A percentile compares a stretch with the other conserved stretches of the same genome.
These are phyloP conservation scores for Tetradesmus obliquus DNA, from an alignment of 139 green algal genomes.

Conservation along the genomic window DNA sequence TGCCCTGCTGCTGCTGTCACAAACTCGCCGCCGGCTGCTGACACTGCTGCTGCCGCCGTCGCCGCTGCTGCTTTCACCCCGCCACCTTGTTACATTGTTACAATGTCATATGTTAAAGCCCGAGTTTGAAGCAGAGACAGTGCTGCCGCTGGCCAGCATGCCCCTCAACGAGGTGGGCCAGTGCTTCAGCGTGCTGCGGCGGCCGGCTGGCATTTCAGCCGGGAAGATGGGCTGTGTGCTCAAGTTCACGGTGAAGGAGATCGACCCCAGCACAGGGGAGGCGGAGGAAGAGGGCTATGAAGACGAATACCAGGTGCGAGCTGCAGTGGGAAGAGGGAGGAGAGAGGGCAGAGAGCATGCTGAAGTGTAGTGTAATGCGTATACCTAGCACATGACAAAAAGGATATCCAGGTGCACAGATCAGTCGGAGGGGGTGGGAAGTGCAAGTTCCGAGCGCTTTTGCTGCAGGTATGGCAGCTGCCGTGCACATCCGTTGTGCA, in stretches of 20 bases:
- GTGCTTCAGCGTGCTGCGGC: slow-evolving; percentile 84
- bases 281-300: slow-evolving; percentile 95
- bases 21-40: neutral
- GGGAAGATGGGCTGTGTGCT: slow-evolving; percentile 85
- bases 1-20: no score
- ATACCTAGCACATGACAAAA: no score
- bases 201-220: slow-evolving; percentile 64
- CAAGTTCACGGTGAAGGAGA: slow-evolving; percentile 98
- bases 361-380: no score
- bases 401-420: no score
- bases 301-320: slow-evolving; percentile 93
- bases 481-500: neutral
- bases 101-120: slow-evolving; percentile 37
- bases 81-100: neutral
- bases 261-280: slow-evolving; percentile 94
- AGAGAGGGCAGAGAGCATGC: no score
- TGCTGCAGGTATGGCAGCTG: neutral
- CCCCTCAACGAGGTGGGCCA: slow-evolving; percentile 81
- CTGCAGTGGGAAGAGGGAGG: neutral
- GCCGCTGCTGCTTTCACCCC: neutral
- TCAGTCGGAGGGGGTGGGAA: neutral
- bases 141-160: slow-evolving; percentile 87
- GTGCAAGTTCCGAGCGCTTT: no score
- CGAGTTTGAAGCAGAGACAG: slow-evolving; percentile 86
- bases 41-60: neutral